Base-by-base conservation (phyloP, 202 grass and related monocot genomes). In the Cymbopogon flexuosus region DNA sequence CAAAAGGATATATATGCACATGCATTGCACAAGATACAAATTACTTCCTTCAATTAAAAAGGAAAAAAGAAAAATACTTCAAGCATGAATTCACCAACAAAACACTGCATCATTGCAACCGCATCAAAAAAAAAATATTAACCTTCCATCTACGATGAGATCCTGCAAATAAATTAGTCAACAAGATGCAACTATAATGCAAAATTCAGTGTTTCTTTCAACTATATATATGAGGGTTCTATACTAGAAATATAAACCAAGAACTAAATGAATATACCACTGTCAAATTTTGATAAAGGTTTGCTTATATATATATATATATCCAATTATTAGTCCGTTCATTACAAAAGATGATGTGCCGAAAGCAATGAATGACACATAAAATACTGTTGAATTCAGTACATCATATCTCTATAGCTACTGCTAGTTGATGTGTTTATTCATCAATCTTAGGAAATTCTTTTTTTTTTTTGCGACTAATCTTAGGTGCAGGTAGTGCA, bases 301-400 rank as follows among this genome's bases (percentile, higher is more conserved):
- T 37, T 8, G 11, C n/a, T 1, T 12, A 36, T 23, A 36, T 37
- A 27, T 27, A 27, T 12, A 36, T 23, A 36, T 37, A 27, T 27
- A 27, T 37, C 36, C 36, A 37, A 37, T 37, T 37, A 36, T 37
- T 43, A 24, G 23, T 16, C 27, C 2, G 34, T 39, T 19, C 51
- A 40, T 39, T 14, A 21, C 5, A 42, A 79, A 80, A 23, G 30
- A 21, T 33, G 2, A 23, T 45, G 49, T 49, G 64, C 34, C 1
- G 5, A 40, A 36, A 12, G 15, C 19, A 78, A 41, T 10, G 10
- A 66, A 33, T 8, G 11, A 43, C 71, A 75, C 81, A 58, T 75
- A 75, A 82, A 83, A 83, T 65, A 64, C 1, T 27, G 23, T 72
- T 45, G 10, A 62, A 37, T 11, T 29, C 67, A n/a, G 8, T 34